Evolutionary conservation across 169 alveolate species (phyloP), one percentile per base, ranked within the genome.

Genomic region (Amoebophrya sp.): DNA sequence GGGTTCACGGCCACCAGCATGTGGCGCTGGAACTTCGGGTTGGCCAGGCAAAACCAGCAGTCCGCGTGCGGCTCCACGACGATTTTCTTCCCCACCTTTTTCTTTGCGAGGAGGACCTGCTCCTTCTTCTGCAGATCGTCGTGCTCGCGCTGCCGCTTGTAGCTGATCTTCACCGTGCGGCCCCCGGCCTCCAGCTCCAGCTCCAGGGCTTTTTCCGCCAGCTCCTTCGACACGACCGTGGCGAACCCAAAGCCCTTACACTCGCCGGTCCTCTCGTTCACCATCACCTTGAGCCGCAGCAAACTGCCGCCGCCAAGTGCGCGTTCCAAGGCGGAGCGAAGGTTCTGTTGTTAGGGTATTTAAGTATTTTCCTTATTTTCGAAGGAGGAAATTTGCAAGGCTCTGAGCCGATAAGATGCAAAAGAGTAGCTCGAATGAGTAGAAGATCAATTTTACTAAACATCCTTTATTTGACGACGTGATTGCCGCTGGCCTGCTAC

Each of bases 41-140:
- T 83, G 10, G 33, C 40, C 29, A 83, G 90, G 90, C 90, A 83
- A 40, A 83, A 83, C 90, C 90, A 83, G 41, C 90, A 83, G n/a
- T 32, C 90, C 18, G 90, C 90, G n/a, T 83, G 90, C 40, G 90
- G 90, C 90, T 83, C 90, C 3, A 83, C 33, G 33, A 83, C 90
- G 3, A 83, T 83, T 23, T 38, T 2, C 40, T 2, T 23, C 90
- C n/a, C 41, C 29, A 18, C 29, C 66, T 18, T 7, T 47, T 47
- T 47, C 18, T 7, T 18, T 12, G 7, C 18, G 7, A 7, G 29
- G 7, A 7, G 29, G 66, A 47, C 66, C 29, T 7, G 7, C 66
- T 47, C 66, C 66, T 47, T 18, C 66, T 7, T 47, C 29, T 18
- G 29, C 7, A 12, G 29, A 18, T 7, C 66, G 66, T 7, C 66